Evolutionary conservation across 2,329 filamentous ascomycete species (phyloP), one percentile per base, ranked within the genome.

Genomic region (Emmonsia crescens): DNA sequence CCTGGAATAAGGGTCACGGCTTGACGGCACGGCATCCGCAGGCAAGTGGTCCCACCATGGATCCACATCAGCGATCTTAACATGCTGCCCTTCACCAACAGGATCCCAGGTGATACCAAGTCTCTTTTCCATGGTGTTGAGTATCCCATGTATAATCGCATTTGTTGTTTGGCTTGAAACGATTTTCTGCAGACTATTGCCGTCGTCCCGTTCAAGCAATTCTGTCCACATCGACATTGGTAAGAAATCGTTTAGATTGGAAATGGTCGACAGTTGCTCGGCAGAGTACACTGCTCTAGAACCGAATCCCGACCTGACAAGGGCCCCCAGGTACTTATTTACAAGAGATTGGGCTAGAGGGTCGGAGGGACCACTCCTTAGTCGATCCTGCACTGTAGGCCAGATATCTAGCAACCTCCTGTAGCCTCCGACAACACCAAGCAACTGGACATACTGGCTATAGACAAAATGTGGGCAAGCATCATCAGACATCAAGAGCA

Each of bases 71-170:
- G 63, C 64, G 40, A 63, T 51, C 60, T 72, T 68, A 19, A 61
- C 33, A 14, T 66, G 66, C 16, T 58, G 46, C 8, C 65, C 62
- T 48, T 62, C 33, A 67, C 59, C 54, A n/a, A 48, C 57, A 21
- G 24, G 48, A 52, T 62, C 48, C 72, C 73, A 75, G 44, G 57
- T 63, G 9, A 74, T 59, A 5, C 73, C 73, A n/a, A 75, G 63
- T 55, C 66, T 68, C 24, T 54, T 62, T 58, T 75, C 74, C 59
- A 76, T 67, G 16, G 66, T 48, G n/a, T 59, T 16, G 6, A 75
- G 61, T 44, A 70, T 65, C 27, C 21, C 24, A 40, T 70, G 57
- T 31, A 76, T 64, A n/a, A 75, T 59, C 36, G 48, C 57, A 9
- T 63, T 33, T 27, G 67, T 68, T 21, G 72, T 66, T 29, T 64